Percentiles rank a stretch among this genome's conserved stretches.
Conservation (phyloP, 768 basidiomycete genomes). For the Tricholoma furcatifolium region DNA sequence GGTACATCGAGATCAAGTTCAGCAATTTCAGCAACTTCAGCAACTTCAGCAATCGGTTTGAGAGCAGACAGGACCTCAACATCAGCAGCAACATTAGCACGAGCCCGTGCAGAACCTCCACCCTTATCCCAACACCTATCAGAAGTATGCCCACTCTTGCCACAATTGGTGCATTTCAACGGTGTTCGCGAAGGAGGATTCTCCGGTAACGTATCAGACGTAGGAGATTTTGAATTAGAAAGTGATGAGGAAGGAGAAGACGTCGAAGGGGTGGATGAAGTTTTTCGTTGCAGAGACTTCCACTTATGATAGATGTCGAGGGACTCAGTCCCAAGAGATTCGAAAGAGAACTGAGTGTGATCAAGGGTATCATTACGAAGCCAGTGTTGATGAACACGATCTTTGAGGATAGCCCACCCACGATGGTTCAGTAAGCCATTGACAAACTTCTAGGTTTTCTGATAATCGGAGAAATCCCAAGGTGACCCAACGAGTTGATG, state of each 20-base stretch:
- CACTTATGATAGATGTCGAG: not conserved
- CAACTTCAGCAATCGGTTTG: not conserved
- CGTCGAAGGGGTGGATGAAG: too few relatives aligned
- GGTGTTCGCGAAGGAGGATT: not conserved
- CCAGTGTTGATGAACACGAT: not conserved
- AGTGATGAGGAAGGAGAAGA: not conserved
- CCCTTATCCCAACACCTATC: constrained; percentile 2
- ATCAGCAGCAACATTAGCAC: not conserved
- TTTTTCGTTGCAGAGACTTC: too few relatives aligned
- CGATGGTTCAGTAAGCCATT: not conserved
- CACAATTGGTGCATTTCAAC: not conserved
- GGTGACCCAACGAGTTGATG: too few relatives aligned
- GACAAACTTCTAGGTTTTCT: constrained; percentile 1
- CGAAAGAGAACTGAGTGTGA: not conserved
- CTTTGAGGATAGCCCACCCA: not conserved
- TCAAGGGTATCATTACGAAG: not conserved
- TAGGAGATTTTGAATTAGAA: not conserved
- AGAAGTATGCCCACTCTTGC: not conserved
- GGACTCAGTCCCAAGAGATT: not conserved
- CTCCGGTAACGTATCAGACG: too few relatives aligned
- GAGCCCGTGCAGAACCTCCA: not conserved
- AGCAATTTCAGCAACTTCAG: too few relatives aligned
- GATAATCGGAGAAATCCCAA: constrained; percentile 1
- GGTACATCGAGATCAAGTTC: not conserved
- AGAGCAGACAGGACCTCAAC: not conserved